These are phyloP conservation scores for Ceratocystis papillata DNA, from an alignment of 2,329 filamentous ascomycete genomes.

Conservation along the genomic window DNA sequence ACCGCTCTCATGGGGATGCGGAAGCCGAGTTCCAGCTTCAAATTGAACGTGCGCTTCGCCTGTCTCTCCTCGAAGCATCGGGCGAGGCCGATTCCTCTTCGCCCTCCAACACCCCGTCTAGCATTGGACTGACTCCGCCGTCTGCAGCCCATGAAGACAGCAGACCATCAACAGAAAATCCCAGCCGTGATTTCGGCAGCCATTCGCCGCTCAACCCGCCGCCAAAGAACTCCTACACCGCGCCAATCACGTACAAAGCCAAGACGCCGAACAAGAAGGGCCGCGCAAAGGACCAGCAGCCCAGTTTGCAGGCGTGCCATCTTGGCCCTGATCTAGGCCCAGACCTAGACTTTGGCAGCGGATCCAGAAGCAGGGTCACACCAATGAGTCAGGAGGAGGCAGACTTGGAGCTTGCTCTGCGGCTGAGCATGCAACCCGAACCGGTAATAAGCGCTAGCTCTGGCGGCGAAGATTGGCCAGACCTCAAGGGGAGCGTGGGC, in stretches of 20 bases:
- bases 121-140: not conserved
- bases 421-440: conserved; percentile 49
- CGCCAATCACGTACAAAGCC: conserved; percentile 11
- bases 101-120: conserved; percentile 24
- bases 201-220: conserved; percentile 16
- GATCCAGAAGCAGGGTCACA: not conserved
- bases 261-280: conserved; percentile 14
- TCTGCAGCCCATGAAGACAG: not conserved
- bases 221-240: conserved; percentile 15
- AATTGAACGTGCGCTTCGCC: conserved; percentile 51
- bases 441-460: conserved; percentile 25
- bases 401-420: conserved; percentile 50
- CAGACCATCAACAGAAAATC: not conserved
- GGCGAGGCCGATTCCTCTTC: not conserved
- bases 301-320: too few relatives aligned
- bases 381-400: conserved; percentile 35
- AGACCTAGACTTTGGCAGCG: not conserved
- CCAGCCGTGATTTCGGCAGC: not conserved
- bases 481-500: conserved; percentile 28
- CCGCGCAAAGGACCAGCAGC: not conserved
- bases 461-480: conserved; percentile 29
- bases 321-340: too few relatives aligned
- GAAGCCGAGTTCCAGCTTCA: conserved; percentile 50
- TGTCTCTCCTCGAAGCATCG: conserved; percentile 45
- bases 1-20: conserved; percentile 23